phyloP scores from a whole-genome alignment of 2,329 filamentous ascomycete species.

The Penicillium crustosum region DNA sequence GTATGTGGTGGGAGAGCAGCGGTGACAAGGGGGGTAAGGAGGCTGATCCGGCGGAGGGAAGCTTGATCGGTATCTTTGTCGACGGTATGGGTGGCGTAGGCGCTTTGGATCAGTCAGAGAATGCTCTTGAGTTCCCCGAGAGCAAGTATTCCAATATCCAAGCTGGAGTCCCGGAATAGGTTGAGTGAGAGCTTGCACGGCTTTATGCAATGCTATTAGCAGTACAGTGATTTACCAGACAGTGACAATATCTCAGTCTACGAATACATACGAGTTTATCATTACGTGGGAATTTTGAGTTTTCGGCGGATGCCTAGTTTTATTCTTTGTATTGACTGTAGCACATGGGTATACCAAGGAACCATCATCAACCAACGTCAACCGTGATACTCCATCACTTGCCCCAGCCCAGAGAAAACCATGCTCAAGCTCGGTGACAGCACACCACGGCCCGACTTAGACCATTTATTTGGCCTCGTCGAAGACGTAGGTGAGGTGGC shows the following conservation, averaged over 20 bases:
- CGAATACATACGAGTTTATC: constrained; percentile 2
- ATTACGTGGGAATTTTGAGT: constrained; percentile 3
- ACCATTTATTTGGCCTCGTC: constrained; percentile 60
- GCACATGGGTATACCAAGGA: constrained; percentile 11
- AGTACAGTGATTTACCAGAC: background rate
- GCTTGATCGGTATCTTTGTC: constrained; percentile 63
- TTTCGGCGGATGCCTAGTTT: constrained; percentile 17
- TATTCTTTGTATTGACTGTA: constrained; percentile 19
- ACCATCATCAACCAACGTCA: constrained; percentile 21
- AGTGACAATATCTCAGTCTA: background rate
- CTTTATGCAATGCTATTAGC: background rate
- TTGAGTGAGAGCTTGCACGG: background rate
- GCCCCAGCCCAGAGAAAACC: constrained; percentile 10
- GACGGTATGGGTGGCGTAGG: constrained; percentile 36
- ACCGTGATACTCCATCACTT: constrained; percentile 19
- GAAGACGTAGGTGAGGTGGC: constrained; percentile 71
- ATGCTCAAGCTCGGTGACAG: constrained; percentile 15
- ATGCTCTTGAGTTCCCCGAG: constrained; percentile 41
- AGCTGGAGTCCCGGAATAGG: constrained; percentile 26
- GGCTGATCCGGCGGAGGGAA: constrained; percentile 47
- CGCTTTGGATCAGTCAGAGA: constrained; percentile 37
- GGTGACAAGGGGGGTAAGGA: constrained; percentile 64
- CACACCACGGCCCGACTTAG: constrained; percentile 18
- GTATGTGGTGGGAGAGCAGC: constrained; percentile 95
- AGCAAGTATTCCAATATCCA: constrained; percentile 44